Evolutionary conservation across 2,329 filamentous ascomycete genomes (phyloP).

Genomic region (Ceratocystis alfenasii): DNA sequence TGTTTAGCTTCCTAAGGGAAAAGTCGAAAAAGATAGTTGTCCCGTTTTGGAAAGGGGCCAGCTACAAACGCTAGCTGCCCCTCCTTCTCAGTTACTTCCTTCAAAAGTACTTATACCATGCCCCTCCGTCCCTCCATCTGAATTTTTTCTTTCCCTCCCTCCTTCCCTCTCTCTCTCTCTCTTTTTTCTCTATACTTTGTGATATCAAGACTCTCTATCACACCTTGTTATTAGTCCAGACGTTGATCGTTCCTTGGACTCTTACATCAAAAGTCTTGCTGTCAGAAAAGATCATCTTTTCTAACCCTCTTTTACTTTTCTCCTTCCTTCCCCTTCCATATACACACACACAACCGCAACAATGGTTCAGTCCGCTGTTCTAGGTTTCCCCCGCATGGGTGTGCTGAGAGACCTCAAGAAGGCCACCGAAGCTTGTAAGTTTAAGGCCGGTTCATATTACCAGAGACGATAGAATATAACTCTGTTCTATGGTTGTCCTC

Average conservation of each 20-base stretch:
- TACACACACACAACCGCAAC: constrained; percentile 31
- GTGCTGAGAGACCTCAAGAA: constrained; percentile 99
- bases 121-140: constrained; percentile 13
- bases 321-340: neutral
- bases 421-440: constrained; percentile 83
- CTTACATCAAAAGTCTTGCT: constrained; percentile 14
- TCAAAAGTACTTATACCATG: constrained; percentile 15
- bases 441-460: constrained; percentile 3
- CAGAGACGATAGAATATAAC: neutral
- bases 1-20: neutral
- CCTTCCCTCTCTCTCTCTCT: constrained; percentile 17
- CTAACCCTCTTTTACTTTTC: neutral
- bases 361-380: constrained; percentile 62
- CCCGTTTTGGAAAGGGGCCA: neutral
- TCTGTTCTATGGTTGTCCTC: constrained; percentile 2
- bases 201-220: constrained; percentile 15
- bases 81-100: neutral
- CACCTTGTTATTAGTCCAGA: constrained; percentile 15
- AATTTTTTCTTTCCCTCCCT: neutral
- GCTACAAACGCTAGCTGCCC: constrained; percentile 1
- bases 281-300: constrained; percentile 13
- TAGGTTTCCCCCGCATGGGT: constrained; percentile 99
- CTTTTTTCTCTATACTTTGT: constrained; percentile 12
- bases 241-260: constrained; percentile 18
- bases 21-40: neutral